Conservation (phyloP, 805 yeast genomes). For the Hanseniaspora singularis region DNA sequence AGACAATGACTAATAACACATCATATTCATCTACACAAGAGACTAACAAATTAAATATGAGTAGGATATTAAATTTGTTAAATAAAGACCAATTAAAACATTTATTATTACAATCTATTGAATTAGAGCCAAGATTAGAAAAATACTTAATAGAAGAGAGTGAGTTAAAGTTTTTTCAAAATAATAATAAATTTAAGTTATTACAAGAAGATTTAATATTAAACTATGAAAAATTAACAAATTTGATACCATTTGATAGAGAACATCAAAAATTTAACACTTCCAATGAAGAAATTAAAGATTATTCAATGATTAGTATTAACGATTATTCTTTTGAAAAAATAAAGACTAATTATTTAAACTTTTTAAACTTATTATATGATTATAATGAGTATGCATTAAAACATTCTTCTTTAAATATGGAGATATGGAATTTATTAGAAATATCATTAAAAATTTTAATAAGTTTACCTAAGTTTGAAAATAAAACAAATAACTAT, state of each 20-base stretch:
- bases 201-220: not conserved
- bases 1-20: not conserved
- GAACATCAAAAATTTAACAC: not conserved
- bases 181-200: slow-evolving; percentile 5
- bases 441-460: slow-evolving; percentile 25
- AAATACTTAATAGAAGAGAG: slow-evolving; percentile 7
- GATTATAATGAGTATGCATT: slow-evolving; percentile 22
- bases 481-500: slow-evolving; percentile 28
- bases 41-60: slow-evolving; percentile 26
- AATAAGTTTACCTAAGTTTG: slow-evolving; percentile 26
- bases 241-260: slow-evolving; percentile 12
- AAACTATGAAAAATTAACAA: slow-evolving; percentile 1
- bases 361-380: slow-evolving; percentile 27
- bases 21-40: not conserved
- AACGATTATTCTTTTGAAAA: slow-evolving; percentile 30
- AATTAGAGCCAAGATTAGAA: slow-evolving; percentile 7
- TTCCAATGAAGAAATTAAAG: not conserved
- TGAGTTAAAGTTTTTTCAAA: slow-evolving; percentile 6
- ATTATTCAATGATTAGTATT: slow-evolving; percentile 12
- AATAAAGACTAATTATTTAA: slow-evolving; percentile 25
- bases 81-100: slow-evolving; percentile 24
- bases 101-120: slow-evolving; percentile 19
- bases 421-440: slow-evolving; percentile 21
- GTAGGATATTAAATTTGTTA: slow-evolving; percentile 28
- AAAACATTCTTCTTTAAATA: slow-evolving; percentile 1